Evolutionary conservation across 768 basidiomycete genomes (phyloP).

Genomic region (Macrolepiota albuminosa): DNA sequence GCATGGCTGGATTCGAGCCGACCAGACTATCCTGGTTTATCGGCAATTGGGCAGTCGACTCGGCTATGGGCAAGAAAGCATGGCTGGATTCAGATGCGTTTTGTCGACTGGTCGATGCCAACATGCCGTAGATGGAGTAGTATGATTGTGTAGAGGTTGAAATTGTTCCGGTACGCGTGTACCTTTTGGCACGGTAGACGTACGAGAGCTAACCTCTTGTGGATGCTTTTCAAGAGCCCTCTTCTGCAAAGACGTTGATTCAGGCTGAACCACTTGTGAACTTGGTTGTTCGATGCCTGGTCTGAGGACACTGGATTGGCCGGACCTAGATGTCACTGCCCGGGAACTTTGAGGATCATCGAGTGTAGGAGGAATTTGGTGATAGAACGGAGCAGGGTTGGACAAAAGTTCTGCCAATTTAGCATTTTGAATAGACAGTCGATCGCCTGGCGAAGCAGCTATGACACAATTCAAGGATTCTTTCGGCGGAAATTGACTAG

Average conservation of each 20-base stretch:
- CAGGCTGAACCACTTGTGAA: not conserved
- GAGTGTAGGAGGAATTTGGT: not conserved
- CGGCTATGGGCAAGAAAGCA: not conserved
- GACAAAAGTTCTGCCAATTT: slow-evolving; percentile 31
- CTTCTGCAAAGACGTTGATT: not conserved
- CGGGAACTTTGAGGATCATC: not conserved
- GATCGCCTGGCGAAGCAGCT: not conserved
- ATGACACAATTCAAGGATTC: not conserved
- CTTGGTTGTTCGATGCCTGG: not conserved
- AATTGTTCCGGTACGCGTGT: not conserved
- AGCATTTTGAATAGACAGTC: slow-evolving; percentile 26
- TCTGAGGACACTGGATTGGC: not conserved
- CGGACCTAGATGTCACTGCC: not conserved
- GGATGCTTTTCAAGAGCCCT: not conserved
- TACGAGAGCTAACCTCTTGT: not conserved
- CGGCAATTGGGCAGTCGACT: not conserved
- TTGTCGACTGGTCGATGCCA: not conserved
- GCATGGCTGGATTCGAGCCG: too few species aligned
- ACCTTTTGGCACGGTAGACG: not conserved
- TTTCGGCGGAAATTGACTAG: not conserved
- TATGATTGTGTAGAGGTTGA: not conserved
- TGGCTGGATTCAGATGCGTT: not conserved
- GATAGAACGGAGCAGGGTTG: slow-evolving; percentile 9
- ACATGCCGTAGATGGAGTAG: not conserved
- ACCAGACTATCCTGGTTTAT: not conserved